Evolutionary conservation across 257 asterid species (phyloP), one percentile per base, ranked within the genome.

Genomic region (Voacanga thouarsii): DNA sequence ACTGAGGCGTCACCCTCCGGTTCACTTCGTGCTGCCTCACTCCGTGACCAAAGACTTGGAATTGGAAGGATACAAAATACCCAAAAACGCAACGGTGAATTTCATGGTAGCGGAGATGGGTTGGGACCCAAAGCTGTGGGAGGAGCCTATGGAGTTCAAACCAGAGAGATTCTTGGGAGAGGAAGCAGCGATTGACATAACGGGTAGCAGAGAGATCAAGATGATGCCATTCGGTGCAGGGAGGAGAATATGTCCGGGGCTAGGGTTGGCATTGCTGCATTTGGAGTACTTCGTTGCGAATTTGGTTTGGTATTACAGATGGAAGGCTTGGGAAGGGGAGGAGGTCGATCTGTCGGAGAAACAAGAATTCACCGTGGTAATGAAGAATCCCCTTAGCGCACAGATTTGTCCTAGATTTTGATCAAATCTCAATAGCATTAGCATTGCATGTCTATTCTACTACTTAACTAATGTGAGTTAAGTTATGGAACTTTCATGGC

Each of bases 141-240:
- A 88, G 72, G 85, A 84, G 64, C 97, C 95, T 4, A 83, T 90
- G 93, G 91, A 88, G 59, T 91, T 91, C 79, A 84, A 81, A 87
- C 93, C 95, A 1, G 93, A 89, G 86, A 91, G 97, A 61, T 91
- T 91, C 81, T 26, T 85, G 82, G 74, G 12, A 19, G 47, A 1
- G 19, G 51, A 4, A 0, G 53, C 49, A 11, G 78, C 74, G 63
- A 85, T 91, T 43, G 93, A 91, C 43, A 41, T 91, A 45, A 89
- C 89, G 0, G 87, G 96, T 51, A 89, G 85, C 65, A 89, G 84
- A 51, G 96, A 89, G 89, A 89, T 91, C n/a, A 91, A 88, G 68
- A 91, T 91, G 97, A 88, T 91, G 92, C 97, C 97, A 10, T 91
- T 91, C n/a, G 97, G 97, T 1, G 90, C 90, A 0, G 97, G 97